A percentile compares a stretch with the other conserved stretches of the same genome.
These are phyloP conservation scores for Mortierella sp. DNA, from an alignment of 371 early-diverging fungal species.

Conservation along the genomic window DNA sequence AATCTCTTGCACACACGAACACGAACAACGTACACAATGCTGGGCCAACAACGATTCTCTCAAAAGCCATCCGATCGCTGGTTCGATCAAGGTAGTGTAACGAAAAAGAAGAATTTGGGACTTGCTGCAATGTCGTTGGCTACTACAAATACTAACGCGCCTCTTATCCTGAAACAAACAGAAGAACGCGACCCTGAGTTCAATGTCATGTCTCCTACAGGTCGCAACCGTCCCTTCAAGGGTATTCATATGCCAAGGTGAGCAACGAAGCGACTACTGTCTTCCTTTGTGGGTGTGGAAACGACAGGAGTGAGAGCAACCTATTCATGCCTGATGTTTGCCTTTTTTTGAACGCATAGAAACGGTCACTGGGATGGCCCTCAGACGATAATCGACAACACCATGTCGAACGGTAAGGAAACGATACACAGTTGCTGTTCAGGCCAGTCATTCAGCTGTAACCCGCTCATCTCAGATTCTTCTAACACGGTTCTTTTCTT, in stretches of 20 bases:
- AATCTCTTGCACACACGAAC: background rate
- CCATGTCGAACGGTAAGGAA: background rate
- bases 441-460: background rate
- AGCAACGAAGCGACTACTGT: background rate
- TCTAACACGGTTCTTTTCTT: background rate
- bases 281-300: background rate
- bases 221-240: constrained; percentile 36
- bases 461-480: background rate
- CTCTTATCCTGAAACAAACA: background rate
- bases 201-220: constrained; percentile 45
- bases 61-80: constrained; percentile 27
- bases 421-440: background rate
- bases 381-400: constrained; percentile 7
- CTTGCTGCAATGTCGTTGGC: too few species aligned
- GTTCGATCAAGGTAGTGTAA: constrained; percentile 22
- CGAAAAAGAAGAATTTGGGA: background rate
- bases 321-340: background rate
- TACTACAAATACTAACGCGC: background rate
- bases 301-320: background rate
- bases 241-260: constrained; percentile 34
- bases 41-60: constrained; percentile 23
- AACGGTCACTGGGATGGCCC: constrained; percentile 5
- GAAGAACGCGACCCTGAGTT: constrained; percentile 34
- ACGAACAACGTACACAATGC: constrained; percentile 12
- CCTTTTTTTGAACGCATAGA: background rate